A percentile compares a stretch with the other conserved stretches of the same genome.
Evolutionary conservation across 805 yeast genomes (phyloP).

Genomic region (Teunomyces tritomae): DNA sequence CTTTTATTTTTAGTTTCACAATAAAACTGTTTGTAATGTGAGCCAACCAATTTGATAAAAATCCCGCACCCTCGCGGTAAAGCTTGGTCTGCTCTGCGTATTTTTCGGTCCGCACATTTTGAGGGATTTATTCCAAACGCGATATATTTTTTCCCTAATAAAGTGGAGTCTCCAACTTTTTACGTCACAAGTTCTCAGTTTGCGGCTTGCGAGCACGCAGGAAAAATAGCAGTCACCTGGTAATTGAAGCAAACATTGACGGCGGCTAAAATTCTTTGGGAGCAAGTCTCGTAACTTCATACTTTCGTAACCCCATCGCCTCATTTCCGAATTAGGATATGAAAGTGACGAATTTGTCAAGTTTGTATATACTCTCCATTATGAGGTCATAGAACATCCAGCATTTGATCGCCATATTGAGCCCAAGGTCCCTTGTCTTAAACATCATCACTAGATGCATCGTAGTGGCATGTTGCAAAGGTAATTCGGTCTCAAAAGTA

Average conservation of each 20-base stretch:
- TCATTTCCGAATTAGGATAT: neutral
- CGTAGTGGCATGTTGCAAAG: neutral
- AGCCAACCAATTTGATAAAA: slow-evolving; percentile 1
- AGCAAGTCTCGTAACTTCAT: neutral
- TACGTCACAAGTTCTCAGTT: neutral
- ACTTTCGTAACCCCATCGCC: neutral
- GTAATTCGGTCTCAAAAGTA: neutral
- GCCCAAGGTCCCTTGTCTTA: neutral
- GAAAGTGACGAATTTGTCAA: neutral
- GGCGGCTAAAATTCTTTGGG: neutral
- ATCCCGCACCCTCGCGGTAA: slow-evolving; percentile 3
- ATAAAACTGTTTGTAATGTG: neutral
- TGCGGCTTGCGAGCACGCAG: neutral
- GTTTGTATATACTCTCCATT: neutral
- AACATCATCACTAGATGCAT: neutral
- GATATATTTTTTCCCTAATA: slow-evolving; percentile 2
- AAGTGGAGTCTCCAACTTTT: neutral
- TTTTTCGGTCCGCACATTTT: neutral
- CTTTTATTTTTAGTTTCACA: neutral
- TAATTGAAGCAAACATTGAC: neutral
- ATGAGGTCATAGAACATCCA: neutral
- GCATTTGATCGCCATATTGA: neutral
- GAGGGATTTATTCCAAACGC: slow-evolving; percentile 2
- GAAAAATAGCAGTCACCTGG: neutral
- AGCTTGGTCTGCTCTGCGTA: neutral